Percentiles rank a stretch among this genome's conserved stretches.
Evolutionary conservation across 306 rosid species (phyloP).

Genomic region (Arachis hypogaea): DNA sequence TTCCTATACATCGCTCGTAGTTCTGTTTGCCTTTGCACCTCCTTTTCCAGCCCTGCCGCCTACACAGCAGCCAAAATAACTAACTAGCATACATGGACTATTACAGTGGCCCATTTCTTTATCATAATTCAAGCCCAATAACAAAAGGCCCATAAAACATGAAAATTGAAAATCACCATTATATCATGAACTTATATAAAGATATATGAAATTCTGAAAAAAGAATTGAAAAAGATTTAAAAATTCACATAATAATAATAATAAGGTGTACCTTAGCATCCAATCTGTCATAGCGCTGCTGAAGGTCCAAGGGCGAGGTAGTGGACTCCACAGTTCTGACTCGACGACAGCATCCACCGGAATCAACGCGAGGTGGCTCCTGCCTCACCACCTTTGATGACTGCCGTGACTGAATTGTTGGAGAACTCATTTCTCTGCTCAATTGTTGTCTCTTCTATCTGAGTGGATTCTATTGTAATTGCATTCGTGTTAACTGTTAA

Average conservation of each 20-base stretch:
- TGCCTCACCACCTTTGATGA: constrained; percentile 20
- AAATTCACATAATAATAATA: too few species aligned
- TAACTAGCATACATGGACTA: not conserved
- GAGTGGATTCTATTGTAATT: not conserved
- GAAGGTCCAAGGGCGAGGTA: constrained; percentile 38
- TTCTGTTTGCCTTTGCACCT: constrained; percentile 63
- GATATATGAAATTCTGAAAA: too few species aligned
- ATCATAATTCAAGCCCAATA: too few species aligned
- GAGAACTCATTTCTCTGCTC: constrained; percentile 5
- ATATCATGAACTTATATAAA: too few species aligned
- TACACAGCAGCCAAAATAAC: constrained; percentile 24
- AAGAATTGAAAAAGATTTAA: too few species aligned
- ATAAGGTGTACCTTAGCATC: constrained; percentile 49
- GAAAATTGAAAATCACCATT: too few species aligned
- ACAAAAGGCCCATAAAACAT: too few species aligned
- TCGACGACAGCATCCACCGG: constrained; percentile 48
- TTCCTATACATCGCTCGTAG: constrained; percentile 42
- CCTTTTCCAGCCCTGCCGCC: constrained; percentile 68
- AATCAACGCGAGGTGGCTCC: constrained; percentile 19
- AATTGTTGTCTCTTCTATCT: not conserved
- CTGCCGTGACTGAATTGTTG: constrained; percentile 22
- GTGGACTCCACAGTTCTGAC: constrained; percentile 50
- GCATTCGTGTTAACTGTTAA: not conserved
- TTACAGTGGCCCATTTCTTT: too few species aligned
- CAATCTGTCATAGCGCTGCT: constrained; percentile 38